phyloP scores from a whole-genome alignment of 2,329 filamentous ascomycete genomes.

The Colletotrichum sojae region DNA sequence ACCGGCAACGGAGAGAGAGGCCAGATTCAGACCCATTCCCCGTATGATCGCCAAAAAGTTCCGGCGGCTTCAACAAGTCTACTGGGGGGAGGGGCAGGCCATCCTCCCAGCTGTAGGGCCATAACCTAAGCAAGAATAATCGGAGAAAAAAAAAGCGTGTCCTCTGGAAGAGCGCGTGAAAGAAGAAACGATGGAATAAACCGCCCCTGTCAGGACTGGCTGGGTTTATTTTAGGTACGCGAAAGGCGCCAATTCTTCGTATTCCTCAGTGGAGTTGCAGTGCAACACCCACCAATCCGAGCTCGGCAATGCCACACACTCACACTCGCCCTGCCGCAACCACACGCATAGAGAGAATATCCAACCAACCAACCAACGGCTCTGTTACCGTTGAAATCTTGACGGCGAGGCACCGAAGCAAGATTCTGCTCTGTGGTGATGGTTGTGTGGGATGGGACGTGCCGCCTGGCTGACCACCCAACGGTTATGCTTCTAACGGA shows the following conservation, averaged over 20 bases:
- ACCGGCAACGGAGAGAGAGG: not conserved
- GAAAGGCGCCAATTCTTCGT: slow-evolving; percentile 39
- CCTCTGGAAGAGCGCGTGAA: too few relatives aligned
- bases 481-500: slow-evolving; percentile 4
- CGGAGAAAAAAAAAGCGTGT: too few relatives aligned
- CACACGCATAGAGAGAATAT: not conserved
- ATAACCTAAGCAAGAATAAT: too few relatives aligned
- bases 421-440: slow-evolving; percentile 9
- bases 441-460: slow-evolving; percentile 16
- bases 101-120: not conserved
- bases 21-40: not conserved
- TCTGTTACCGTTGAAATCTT: slow-evolving; percentile 17
- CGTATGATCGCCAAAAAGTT: slow-evolving; percentile 1
- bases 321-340: not conserved
- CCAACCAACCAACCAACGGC: slow-evolving; percentile 1
- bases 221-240: slow-evolving; percentile 14
- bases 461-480: slow-evolving; percentile 3
- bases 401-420: slow-evolving; percentile 8
- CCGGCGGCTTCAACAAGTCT: slow-evolving; percentile 4
- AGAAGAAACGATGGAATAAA: too few relatives aligned
- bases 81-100: too few relatives aligned
- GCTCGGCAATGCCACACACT: slow-evolving; percentile 15
- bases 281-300: slow-evolving; percentile 28
- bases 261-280: slow-evolving; percentile 34
- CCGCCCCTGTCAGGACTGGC: not conserved